Evolutionary conservation across 2,329 filamentous ascomycete species (phyloP), one percentile per base, ranked within the genome.

Genomic region (Spiromastix sp.): DNA sequence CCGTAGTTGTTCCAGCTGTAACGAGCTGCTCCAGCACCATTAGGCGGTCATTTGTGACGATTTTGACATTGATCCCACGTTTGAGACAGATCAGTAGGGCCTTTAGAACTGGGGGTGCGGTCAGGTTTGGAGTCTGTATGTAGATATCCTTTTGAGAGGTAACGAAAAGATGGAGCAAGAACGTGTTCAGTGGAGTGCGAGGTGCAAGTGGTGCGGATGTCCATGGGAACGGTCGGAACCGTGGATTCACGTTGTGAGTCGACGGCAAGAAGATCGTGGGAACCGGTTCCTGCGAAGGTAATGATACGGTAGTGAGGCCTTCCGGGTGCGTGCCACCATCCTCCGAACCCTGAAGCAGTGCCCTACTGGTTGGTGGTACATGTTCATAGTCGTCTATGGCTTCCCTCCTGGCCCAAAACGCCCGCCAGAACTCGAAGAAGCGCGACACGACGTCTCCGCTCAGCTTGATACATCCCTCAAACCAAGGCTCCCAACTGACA

Each of bases 401-500:
- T n/a, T 7, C 21, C 7, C 21, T 7, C 7, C 7, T 7, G n/a
- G 21, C 7, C 85, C 85, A 91, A n/a, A 85, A 79, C 1, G 60
- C 54, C 6, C 64, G 52, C 57, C 83, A 85, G 49, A 89, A 89
- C 2, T 63, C 53, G 27, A 81, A 44, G 25, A 91, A 70, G n/a
- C 70, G 64, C 3, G 55, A 47, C 1, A 85, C 74, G 1, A 80
- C 65, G 0, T 68, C 63, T 0, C 82, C 83, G 5, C 66, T 65
- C 8, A 89, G 57, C 36, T 77, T 74, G 3, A 89, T 61, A 37
- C 79, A 84, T 0, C 79, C 81, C 54, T 93, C 85, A 17, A 89
- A 79, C 85, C 85, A 93, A n/a, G 74, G 60, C 56, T 91, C 85
- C 81, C 81, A 91, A 49, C 81, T 86, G 4, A 93, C 74, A 47